These are phyloP conservation scores for Leucosporidium scottii DNA, from an alignment of 768 basidiomycete genomes.

Conservation along the genomic window DNA sequence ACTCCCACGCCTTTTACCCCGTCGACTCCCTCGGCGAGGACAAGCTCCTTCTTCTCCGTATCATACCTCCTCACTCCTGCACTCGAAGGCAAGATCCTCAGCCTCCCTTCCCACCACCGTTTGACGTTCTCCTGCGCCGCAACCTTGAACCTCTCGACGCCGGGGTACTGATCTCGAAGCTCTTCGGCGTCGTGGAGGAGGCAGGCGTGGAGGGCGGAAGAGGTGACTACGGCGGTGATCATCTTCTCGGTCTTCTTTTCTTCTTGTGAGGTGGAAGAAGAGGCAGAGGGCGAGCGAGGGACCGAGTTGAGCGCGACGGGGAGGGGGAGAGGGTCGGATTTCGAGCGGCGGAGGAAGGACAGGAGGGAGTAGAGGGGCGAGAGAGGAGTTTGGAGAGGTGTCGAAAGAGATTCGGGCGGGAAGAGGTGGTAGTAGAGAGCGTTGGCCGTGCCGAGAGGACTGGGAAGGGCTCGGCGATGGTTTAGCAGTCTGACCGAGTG, in stretches of 20 bases:
- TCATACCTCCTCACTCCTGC: neutral
- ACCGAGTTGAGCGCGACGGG: slow-evolving; percentile 47
- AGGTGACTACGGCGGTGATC: slow-evolving; percentile 73
- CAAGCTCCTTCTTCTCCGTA: neutral
- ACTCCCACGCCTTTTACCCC: slow-evolving; percentile 42
- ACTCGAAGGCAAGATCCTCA: slow-evolving; percentile 47
- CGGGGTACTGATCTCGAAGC: slow-evolving; percentile 62
- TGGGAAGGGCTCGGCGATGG: neutral
- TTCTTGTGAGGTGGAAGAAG: no score
- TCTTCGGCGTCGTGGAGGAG: slow-evolving; percentile 65
- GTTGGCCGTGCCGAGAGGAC: slow-evolving; percentile 83
- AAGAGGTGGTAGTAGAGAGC: slow-evolving; percentile 77
- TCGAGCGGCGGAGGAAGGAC: slow-evolving; percentile 36
- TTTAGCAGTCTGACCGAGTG: no score
- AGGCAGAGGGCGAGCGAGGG: slow-evolving; percentile 43
- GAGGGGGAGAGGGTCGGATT: slow-evolving; percentile 38
- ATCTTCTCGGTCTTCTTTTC: slow-evolving; percentile 26
- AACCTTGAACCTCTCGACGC: slow-evolving; percentile 76
- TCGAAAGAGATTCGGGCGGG: slow-evolving; percentile 44
- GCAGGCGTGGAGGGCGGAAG: slow-evolving; percentile 74
- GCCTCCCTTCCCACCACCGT: slow-evolving; percentile 60
- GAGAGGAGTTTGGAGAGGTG: slow-evolving; percentile 4
- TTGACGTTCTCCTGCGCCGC: slow-evolving; percentile 70
- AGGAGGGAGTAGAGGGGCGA: slow-evolving; percentile 5
- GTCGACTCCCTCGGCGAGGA: slow-evolving; percentile 31